These are phyloP conservation scores for Prunus campanulata DNA, from an alignment of 306 rosid species.

Conservation along the genomic window DNA sequence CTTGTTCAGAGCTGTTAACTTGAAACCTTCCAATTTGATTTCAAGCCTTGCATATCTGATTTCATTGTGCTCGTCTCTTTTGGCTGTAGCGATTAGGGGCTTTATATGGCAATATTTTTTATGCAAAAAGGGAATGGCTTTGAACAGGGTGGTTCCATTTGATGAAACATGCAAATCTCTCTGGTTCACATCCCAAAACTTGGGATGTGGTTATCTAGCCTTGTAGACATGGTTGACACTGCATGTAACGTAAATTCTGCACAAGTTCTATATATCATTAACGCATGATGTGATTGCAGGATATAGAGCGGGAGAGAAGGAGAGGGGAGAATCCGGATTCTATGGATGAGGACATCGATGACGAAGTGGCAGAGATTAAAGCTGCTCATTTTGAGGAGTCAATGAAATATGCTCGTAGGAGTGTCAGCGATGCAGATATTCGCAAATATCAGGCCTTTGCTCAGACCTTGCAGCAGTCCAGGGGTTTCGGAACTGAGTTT, in stretches of 20 bases:
- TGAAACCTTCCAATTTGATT: background rate
- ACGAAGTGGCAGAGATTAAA: conserved; percentile 50
- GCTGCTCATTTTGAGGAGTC: conserved; percentile 59
- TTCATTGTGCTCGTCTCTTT: background rate
- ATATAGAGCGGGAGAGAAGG: conserved; percentile 48
- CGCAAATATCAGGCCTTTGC: conserved; percentile 61
- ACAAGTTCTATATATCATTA: background rate
- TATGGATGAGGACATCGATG: conserved; percentile 47
- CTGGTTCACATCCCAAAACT: background rate
- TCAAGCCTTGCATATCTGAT: background rate
- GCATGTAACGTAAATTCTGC: background rate
- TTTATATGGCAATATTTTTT: background rate
- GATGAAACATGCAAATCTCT: background rate
- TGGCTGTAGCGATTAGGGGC: background rate
- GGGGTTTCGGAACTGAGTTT: conserved; percentile 54
- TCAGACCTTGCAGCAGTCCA: conserved; percentile 55
- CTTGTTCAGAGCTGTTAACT: conserved; percentile 1
- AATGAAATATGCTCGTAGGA: conserved; percentile 55
- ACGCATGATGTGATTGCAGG: conserved; percentile 26
- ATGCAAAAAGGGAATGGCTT: background rate
- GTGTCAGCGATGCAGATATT: conserved; percentile 58
- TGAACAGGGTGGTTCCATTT: background rate
- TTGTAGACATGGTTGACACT: background rate
- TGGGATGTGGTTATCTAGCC: background rate
- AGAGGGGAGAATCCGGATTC: conserved; percentile 49